phyloP scores from a whole-genome alignment of 768 basidiomycete species.

The Suillus clintonianus region DNA sequence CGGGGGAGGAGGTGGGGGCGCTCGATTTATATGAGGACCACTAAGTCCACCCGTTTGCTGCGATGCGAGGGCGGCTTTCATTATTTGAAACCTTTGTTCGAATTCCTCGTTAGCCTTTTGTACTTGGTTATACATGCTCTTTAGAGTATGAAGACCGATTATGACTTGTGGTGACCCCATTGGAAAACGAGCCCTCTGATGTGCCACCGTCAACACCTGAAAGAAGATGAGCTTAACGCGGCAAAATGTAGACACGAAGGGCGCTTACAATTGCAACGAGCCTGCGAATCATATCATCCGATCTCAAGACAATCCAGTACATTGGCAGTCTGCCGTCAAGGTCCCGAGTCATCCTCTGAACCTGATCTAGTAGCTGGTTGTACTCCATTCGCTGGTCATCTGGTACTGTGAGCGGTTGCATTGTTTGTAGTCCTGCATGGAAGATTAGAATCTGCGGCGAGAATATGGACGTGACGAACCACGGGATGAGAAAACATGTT shows the following conservation, averaged over 20 bases:
- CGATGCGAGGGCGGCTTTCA: constrained; percentile 17
- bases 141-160: constrained; percentile 39
- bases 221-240: constrained; percentile 9
- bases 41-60: constrained; percentile 1
- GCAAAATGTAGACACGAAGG: constrained; percentile 15
- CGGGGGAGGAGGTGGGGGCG: constrained; percentile 15
- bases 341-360: constrained; percentile 46
- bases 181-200: constrained; percentile 29
- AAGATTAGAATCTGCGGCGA: constrained; percentile 13
- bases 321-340: constrained; percentile 53
- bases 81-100: constrained; percentile 26
- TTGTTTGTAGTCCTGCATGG: constrained; percentile 35
- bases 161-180: constrained; percentile 32
- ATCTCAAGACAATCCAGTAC: constrained; percentile 47
- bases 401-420: constrained; percentile 43
- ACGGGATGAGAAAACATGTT: constrained; percentile 34
- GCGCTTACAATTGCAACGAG: constrained; percentile 56
- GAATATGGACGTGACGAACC: constrained; percentile 22
- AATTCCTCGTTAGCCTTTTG: constrained; percentile 44
- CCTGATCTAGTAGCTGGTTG: constrained; percentile 48
- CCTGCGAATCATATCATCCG: constrained; percentile 49
- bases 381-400: constrained; percentile 58
- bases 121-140: constrained; percentile 46
- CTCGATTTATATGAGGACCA: background rate
- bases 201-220: constrained; percentile 46